These are phyloP conservation scores for Cytospora leucostoma DNA, from an alignment of 2,329 filamentous ascomycete genomes.

Conservation along the genomic window DNA sequence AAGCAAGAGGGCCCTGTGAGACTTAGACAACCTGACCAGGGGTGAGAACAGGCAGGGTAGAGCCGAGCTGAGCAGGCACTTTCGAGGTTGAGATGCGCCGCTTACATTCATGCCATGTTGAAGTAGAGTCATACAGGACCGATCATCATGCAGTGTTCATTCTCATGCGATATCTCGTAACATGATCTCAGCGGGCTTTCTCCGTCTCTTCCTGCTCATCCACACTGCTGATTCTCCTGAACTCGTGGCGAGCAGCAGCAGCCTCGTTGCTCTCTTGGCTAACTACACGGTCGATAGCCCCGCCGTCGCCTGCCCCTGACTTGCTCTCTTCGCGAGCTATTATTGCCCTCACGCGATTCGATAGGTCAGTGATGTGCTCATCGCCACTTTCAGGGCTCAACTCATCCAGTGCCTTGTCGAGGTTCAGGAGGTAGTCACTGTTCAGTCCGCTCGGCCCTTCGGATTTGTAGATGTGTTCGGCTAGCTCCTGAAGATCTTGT, in stretches of 20 bases:
- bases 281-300: constrained; percentile 22
- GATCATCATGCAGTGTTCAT: neutral
- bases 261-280: constrained; percentile 10
- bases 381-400: constrained; percentile 78
- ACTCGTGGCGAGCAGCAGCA: constrained; percentile 36
- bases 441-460: constrained; percentile 86
- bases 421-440: constrained; percentile 80
- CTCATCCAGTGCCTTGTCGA: constrained; percentile 73
- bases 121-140: neutral
- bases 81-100: neutral
- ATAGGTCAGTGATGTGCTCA: constrained; percentile 81
- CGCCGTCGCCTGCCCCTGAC: constrained; percentile 25
- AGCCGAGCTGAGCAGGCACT: neutral
- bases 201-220: constrained; percentile 64
- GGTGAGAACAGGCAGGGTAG: neutral
- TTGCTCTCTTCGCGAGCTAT: constrained; percentile 39
- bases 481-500: constrained; percentile 76
- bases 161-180: neutral
- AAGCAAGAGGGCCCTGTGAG: neutral
- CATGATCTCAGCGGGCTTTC: constrained; percentile 35
- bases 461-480: constrained; percentile 76
- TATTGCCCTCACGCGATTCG: constrained; percentile 67
- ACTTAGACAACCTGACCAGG: too few relatives aligned
- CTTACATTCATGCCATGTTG: neutral
- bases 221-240: constrained; percentile 49